A percentile compares a stretch with the other conserved stretches of the same genome.
phyloP scores from a whole-genome alignment of 2,329 filamentous ascomycete species.

The Ambrosiella xylebori region DNA sequence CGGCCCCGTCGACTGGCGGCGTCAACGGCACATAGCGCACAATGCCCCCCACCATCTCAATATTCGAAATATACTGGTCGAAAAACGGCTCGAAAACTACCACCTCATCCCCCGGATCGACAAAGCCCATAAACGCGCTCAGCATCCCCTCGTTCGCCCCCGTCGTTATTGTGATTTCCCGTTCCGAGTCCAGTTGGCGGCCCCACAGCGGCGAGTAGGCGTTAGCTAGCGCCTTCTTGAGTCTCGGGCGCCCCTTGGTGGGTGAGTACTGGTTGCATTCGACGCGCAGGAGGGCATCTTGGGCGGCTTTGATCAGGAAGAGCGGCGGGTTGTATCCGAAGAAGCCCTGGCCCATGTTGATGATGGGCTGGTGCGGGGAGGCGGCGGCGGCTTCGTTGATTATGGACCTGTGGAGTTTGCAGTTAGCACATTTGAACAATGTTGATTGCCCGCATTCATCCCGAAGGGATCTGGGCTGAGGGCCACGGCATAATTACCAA shows the following conservation, averaged over 20 bases:
- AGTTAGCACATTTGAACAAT: background rate
- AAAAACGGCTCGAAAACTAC: slow-evolving; percentile 98
- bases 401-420: slow-evolving; percentile 33
- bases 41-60: slow-evolving; percentile 91
- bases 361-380: slow-evolving; percentile 44
- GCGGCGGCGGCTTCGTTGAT: slow-evolving; percentile 48
- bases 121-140: slow-evolving; percentile 93
- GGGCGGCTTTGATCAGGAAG: slow-evolving; percentile 84
- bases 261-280: slow-evolving; percentile 99
- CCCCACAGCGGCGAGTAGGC: slow-evolving; percentile 86
- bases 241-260: slow-evolving; percentile 75
- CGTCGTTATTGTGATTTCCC: slow-evolving; percentile 87
- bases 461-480: too few species aligned
- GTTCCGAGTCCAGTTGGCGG: slow-evolving; percentile 65
- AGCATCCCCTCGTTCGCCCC: slow-evolving; percentile 86
- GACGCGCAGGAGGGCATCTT: slow-evolving; percentile 70
- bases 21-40: slow-evolving; percentile 93
- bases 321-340: slow-evolving; percentile 87
- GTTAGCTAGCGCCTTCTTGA: slow-evolving; percentile 84
- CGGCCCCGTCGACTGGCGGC: slow-evolving; percentile 64
- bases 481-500: slow-evolving; percentile 23
- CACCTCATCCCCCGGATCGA: slow-evolving; percentile 87
- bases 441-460: background rate
- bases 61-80: slow-evolving; percentile 98
- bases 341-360: slow-evolving; percentile 53